Evolutionary conservation across 805 yeast species (phyloP), one percentile per base, ranked within the genome.

Genomic region (Jamesozyma gamospora): DNA sequence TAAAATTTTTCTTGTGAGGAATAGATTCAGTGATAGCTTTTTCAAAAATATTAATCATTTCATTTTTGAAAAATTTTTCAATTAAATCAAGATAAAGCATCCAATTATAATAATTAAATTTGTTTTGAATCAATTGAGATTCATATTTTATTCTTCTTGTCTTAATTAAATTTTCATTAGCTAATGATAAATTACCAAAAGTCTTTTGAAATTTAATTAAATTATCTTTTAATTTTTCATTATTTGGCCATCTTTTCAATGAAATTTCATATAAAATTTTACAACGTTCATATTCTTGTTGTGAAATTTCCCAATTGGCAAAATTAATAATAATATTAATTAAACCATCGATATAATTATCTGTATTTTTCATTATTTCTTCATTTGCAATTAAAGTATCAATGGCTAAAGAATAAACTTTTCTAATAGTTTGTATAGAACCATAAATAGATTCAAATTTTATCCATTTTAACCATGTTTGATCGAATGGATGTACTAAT

Each of bases 21-120:
- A 50, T 52, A 17, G 52, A 43, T 11, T 51, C 47, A 9, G 24
- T 36, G 1, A 50, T 37, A 11, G 55, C 46, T 2, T 34, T 40
- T 16, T 51, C 50, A 15, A 50, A 50, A 4, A 34, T 39, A 8
- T 13, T 13, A 13, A 41, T 9, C 9, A 48, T 14, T 34, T 52
- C 51, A 0, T 27, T 21, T 2, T 49, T 44, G 26, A 43, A 55
- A 15, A 65, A 52, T 18, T 69, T 66, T 37, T 71, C 71, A 11
- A 77, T 49, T 18, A 84, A 53, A 11, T 71, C 66, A 2, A 85
- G 43, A 50, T 78, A 79, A 0, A 73, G 55, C 90, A 95, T 87
- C 96, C 97, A 88, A 0, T 77, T 63, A 50, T 82, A 92, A 56
- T 75, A 78, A 60, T 84, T 83, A 0, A 41, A 31, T 1, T 85